Base-by-base conservation (phyloP, 305 asterid species). In the Ilex paraguariensis region DNA sequence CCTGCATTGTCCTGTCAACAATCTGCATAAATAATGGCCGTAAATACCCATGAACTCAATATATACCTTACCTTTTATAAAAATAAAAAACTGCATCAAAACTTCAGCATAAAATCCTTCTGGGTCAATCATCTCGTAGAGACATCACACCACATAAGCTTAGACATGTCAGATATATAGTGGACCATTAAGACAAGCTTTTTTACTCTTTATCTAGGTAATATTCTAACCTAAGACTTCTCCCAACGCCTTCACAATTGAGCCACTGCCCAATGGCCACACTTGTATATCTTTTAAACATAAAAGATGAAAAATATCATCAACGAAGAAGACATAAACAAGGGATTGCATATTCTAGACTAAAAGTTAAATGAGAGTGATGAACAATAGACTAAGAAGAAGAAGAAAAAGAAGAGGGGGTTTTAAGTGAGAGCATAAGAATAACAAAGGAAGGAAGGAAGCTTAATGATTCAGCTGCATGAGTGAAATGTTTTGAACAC, bases 1-100 rank as follows among this genome's bases (percentile, higher is more conserved):
- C 89, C 75, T 85, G 96, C 32, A 86, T 67, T 66, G 97, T 93
- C 69, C 99, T 82, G 76, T 93, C 99, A 66, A 93, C 94, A 70
- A 93, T 76, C 99, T 93, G 92, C 83, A 74, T 36, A 60, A 50
- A 48, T 3, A 70, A 46, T 46, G 13, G 10, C 4, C 15, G 5
- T n/a, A 66, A 54, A 69, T 58, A 44, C 54, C 51, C 51, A 28
- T 46, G 63, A 67, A 70, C 10, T 50, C 66, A 60, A 68, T 6
- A 49, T 58, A 59, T 16, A 67, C 50, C 46, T 53, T 51, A 50
- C 60, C 28, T 45, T 14, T 42, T 30, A 31, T 33, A 59, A 56
- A 33, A 56, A 52, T 28, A 40, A 21, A 36, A 5, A 60, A 46
- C 63, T 33, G 31, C 40, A 44, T 42, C 56, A 13, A 42, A 45